phyloP scores from a whole-genome alignment of 352 stramenopile genomes.

The Blastocystis sp. region DNA sequence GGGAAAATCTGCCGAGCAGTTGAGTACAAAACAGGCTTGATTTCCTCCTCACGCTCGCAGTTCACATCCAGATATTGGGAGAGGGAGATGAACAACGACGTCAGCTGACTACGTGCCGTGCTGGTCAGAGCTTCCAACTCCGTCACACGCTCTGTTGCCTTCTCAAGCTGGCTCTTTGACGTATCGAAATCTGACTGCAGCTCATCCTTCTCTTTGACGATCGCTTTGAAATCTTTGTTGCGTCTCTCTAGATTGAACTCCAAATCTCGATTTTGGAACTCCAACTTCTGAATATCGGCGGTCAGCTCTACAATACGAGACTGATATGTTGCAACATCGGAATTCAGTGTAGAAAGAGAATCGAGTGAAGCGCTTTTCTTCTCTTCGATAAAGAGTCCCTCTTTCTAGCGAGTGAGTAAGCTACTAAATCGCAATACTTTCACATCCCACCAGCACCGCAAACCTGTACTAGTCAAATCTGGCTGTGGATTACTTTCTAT shows the following conservation, averaged over 20 bases:
- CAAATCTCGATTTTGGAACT: not conserved
- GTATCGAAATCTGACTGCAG: not conserved
- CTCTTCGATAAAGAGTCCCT: not conserved
- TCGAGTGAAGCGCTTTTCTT: not conserved
- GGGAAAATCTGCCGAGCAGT: not conserved
- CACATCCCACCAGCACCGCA: slow-evolving; percentile 39
- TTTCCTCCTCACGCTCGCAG: not conserved
- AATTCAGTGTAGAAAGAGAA: not conserved
- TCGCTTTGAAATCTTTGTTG: not conserved
- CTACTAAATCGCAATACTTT: not conserved
- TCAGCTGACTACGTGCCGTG: not conserved
- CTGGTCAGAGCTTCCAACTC: not conserved
- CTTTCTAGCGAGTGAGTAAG: not conserved
- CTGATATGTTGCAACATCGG: not conserved
- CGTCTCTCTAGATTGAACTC: not conserved
- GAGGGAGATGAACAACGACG: slow-evolving; percentile 2
- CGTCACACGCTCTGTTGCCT: no score
- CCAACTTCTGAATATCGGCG: not conserved
- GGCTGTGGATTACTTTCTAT: slow-evolving; percentile 30
- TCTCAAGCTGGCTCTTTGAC: not conserved
- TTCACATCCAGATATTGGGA: not conserved
- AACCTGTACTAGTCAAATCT: not conserved
- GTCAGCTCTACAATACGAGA: not conserved
- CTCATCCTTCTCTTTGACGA: not conserved
- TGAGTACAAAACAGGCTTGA: not conserved